Evolutionary conservation across 176 grass and related monocot species (phyloP), one percentile per base, ranked within the genome.

Genomic region (Ensete ventricosum): DNA sequence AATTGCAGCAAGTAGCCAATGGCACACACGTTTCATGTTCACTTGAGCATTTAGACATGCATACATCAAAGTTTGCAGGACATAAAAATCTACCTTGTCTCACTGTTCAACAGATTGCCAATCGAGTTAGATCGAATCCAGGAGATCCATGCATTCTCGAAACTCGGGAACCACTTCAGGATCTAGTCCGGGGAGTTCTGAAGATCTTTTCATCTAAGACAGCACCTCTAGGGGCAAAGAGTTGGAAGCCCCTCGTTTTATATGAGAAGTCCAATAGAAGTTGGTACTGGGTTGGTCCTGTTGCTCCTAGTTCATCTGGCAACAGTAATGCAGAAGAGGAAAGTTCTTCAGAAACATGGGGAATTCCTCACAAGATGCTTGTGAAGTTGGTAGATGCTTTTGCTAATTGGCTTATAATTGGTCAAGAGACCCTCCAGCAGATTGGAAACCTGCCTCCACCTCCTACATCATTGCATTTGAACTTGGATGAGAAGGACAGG

Each of bases 331-430:
- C 87, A 57, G 86, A 84, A 81, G 96, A 99, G 80, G 96, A 99
- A 75, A 99, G 86, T 67, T 91, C 90, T 85, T 83, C 91, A 67
- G 96, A 99, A 67, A 86, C 91, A 79, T 99, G 96, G 96, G 77
- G 86, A 62, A 89, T 99, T 86, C 96, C 96, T n/a, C 88, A 99
- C 76, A 99, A 99, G 81, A 99, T 99, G 96, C 88, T 99, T 82
- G 96, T 99, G 22, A 99, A 99, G 77, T 89, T 99, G 50, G 96
- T 99, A 0, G 96, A 99, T 78, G 90, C 96, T 82, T 99, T 99
- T 95, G 87, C 91, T 81, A 99, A 99, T 80, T 99, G 96, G 96
- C 82, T 99, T 76, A 99, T 95, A 88, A 91, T 86, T 81, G 91
- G 96, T 25, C 96, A 92, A 77, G 96, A 99, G 77, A 99, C 96